phyloP scores from a whole-genome alignment of 2,329 filamentous ascomycete species.

The Phaeosphaeriaceae sp. region DNA sequence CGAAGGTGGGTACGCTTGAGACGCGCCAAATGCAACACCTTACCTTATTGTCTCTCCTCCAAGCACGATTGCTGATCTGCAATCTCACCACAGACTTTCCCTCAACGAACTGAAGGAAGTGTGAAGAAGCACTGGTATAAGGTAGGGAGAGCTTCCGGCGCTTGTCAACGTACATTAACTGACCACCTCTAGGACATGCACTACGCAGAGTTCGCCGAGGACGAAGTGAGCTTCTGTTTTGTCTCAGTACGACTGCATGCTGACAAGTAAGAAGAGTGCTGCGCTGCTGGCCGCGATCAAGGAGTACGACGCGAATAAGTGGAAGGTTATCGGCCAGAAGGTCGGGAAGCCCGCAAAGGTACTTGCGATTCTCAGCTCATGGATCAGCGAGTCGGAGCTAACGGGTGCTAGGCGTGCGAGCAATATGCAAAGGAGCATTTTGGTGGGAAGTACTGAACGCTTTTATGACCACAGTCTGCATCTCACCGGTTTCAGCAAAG shows the following conservation, averaged over 20 bases:
- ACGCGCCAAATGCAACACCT: background rate
- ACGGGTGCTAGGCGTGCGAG: constrained; percentile 70
- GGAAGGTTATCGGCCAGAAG: constrained; percentile 96
- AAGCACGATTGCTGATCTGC: constrained; percentile 23
- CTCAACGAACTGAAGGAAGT: constrained; percentile 90
- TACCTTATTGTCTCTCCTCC: background rate
- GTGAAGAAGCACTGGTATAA: constrained; percentile 99
- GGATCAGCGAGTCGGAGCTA: constrained; percentile 16
- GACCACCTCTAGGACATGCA: constrained; percentile 83
- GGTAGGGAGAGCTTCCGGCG: constrained; percentile 57
- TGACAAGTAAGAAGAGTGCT: constrained; percentile 65
- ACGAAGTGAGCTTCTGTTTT: constrained; percentile 71
- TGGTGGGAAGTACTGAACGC: constrained; percentile 57
- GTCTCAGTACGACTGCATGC: constrained; percentile 19
- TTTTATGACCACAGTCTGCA: constrained; percentile 52
- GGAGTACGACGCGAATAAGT: constrained; percentile 98
- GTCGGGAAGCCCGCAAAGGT: constrained; percentile 98
- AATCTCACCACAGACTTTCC: constrained; percentile 73
- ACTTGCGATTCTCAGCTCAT: constrained; percentile 29
- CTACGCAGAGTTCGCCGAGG: constrained; percentile 96
- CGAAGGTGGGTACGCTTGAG: constrained; percentile 70
- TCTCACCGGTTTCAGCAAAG: constrained; percentile 41
- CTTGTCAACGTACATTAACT: constrained; percentile 25
- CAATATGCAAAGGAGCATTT: constrained; percentile 98
- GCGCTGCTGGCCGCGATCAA: constrained; percentile 92